Percentiles rank a stretch among this genome's conserved stretches.
phyloP scores from a whole-genome alignment of 768 basidiomycete species.

The Collybia mongolica region DNA sequence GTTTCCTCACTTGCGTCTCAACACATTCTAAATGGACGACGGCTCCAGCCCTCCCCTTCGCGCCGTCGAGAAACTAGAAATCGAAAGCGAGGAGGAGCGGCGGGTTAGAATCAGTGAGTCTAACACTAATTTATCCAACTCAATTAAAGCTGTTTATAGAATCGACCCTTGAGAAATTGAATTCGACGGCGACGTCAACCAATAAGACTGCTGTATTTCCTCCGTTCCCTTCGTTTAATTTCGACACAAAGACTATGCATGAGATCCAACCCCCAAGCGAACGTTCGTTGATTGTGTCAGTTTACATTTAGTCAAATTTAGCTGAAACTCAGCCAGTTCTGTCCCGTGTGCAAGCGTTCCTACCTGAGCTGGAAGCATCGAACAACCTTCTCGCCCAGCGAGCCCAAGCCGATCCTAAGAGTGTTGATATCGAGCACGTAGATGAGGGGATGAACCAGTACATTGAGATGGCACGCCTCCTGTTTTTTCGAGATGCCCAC shows the following conservation, averaged over 20 bases:
- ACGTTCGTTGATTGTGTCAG: slow-evolving; percentile 33
- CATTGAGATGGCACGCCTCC: slow-evolving; percentile 60
- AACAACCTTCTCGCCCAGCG: slow-evolving; percentile 51
- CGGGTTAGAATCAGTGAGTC: slow-evolving; percentile 3
- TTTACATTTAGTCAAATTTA: neutral
- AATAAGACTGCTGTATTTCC: neutral
- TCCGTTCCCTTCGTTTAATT: neutral
- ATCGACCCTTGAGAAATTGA: slow-evolving; percentile 1
- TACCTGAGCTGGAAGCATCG: slow-evolving; percentile 65
- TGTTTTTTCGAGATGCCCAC: neutral
- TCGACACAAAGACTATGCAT: slow-evolving; percentile 16
- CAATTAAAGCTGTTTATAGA: neutral
- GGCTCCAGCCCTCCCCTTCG: neutral
- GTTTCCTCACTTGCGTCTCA: too few relatives aligned
- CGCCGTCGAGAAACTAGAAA: neutral
- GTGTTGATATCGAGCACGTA: slow-evolving; percentile 72
- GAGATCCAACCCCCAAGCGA: slow-evolving; percentile 44
- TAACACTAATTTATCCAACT: too few relatives aligned
- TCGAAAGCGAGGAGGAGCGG: slow-evolving; percentile 4
- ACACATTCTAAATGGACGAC: neutral
- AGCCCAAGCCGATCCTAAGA: slow-evolving; percentile 46
- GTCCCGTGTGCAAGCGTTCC: slow-evolving; percentile 62
- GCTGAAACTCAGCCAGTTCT: slow-evolving; percentile 44
- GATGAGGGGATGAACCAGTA: slow-evolving; percentile 44
- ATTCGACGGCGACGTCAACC: neutral